Percentiles rank a stretch among this genome's conserved stretches.
These are phyloP conservation scores for Scheffersomyces titani DNA, from an alignment of 1,139 yeast species.

Conservation along the genomic window DNA sequence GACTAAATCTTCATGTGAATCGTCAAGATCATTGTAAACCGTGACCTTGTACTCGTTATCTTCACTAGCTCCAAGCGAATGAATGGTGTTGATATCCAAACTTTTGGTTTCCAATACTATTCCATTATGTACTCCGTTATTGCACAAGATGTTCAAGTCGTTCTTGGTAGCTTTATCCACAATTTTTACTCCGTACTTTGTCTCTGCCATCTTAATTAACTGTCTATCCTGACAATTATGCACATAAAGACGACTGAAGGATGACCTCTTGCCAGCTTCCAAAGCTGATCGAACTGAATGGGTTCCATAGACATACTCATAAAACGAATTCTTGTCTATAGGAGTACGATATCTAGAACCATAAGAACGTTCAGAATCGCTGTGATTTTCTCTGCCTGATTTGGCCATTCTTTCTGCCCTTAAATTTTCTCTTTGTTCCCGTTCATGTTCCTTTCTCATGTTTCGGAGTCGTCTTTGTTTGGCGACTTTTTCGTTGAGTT, in stretches of 20 bases:
- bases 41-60: constrained; percentile 29
- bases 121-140: constrained; percentile 82
- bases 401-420: constrained; percentile 57
- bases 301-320: constrained; percentile 76
- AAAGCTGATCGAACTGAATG: constrained; percentile 76
- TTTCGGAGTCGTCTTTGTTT: constrained; percentile 29
- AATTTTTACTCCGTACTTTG: constrained; percentile 42
- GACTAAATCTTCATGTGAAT: constrained; percentile 10
- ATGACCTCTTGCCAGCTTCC: constrained; percentile 52
- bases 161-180: constrained; percentile 50
- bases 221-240: constrained; percentile 41
- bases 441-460: constrained; percentile 10
- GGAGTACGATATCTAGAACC: not conserved
- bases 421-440: constrained; percentile 61
- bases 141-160: constrained; percentile 60
- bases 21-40: constrained; percentile 19
- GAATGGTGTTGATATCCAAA: constrained; percentile 45
- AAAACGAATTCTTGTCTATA: constrained; percentile 39
- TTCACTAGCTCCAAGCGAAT: constrained; percentile 30
- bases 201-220: constrained; percentile 47
- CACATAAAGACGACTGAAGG: constrained; percentile 52
- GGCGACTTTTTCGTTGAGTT: constrained; percentile 36
- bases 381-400: constrained; percentile 33
- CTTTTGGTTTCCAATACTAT: constrained; percentile 71
- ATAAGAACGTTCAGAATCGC: not conserved